Base-by-base conservation (phyloP, 2,329 filamentous ascomycete genomes). In the Xylariaceae sp. region DNA sequence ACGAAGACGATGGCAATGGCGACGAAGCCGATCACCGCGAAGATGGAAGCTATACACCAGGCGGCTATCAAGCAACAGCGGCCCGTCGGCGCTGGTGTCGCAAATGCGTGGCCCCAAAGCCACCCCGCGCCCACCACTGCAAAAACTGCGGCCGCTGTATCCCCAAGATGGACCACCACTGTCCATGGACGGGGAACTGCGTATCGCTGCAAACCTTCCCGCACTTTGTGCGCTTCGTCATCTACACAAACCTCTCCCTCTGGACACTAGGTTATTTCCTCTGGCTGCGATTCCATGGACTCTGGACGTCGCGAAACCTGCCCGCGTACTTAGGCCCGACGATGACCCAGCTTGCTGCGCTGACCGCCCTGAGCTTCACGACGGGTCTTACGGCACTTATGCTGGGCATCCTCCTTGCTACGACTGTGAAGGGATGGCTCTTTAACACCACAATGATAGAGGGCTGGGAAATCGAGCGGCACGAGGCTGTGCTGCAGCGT, bases 81-180 rank as follows among this genome's bases (percentile, higher is more conserved):
- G 7, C 53, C 13, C 48, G 40, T 16, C 30, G 51, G 13, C 72
- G 79, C 48, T 92, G 87, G 87, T 95, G 89, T 73, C 81, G 80
- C 60, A 90, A 88, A 69, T 95, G 89, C 70, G 74, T 81, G 45
- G 80, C 81, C 32, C 83, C 83, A 12, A 94, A 94, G 66, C 88
- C 89, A 1, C 83, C 86, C 0, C 77, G 89, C 59, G 83, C 88
- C 1, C 89, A 94, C 75, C 89, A 95, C 75, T 95, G 89, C 73
- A 85, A 84, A 58, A 80, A 81, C 61, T 95, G 89, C 72, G 76
- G 76, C 59, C 82, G 85, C 63, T 91, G 88, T 70, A 81, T 91
- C 46, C 86, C 87, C 36, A 87, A 84, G 71, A 92, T 92, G 88
- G 88, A 92, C 72, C 87, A 91, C 72, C 88, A 95, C 73, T 94